phyloP scores from a whole-genome alignment of 2,329 filamentous ascomycete species.

The Beauveria sp. region DNA sequence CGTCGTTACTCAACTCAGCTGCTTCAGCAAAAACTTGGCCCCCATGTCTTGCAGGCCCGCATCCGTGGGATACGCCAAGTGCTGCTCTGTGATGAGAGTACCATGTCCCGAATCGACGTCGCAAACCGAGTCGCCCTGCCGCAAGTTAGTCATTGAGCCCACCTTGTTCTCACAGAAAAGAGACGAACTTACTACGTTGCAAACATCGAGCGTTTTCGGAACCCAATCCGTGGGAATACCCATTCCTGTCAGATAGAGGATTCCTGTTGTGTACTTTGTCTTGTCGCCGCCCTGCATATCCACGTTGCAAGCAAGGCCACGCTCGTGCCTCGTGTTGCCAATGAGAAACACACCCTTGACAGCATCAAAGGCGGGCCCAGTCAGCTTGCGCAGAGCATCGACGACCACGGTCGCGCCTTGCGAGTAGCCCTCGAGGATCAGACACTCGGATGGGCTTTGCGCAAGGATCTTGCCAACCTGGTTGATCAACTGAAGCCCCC shows the following conservation, averaged over 20 bases:
- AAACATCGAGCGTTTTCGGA: constrained; percentile 10
- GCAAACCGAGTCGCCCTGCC: constrained; percentile 12
- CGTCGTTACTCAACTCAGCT: not conserved
- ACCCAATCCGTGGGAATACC: constrained; percentile 10
- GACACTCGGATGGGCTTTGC: not conserved
- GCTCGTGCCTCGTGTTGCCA: constrained; percentile 8
- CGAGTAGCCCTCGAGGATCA: constrained; percentile 13
- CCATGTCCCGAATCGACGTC: not conserved
- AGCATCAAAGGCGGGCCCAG: constrained; percentile 6
- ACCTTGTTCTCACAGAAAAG: not conserved
- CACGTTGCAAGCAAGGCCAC: constrained; percentile 12
- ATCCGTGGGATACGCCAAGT: constrained; percentile 5
- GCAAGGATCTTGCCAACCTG: constrained; percentile 2
- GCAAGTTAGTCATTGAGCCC: not conserved
- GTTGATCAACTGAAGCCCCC: not conserved
- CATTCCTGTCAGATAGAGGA: not conserved
- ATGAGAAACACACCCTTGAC: constrained; percentile 13
- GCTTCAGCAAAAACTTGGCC: constrained; percentile 6
- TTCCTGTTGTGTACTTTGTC: not conserved
- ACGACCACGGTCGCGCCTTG: constrained; percentile 11
- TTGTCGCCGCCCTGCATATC: constrained; percentile 10
- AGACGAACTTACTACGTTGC: constrained; percentile 8
- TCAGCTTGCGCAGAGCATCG: constrained; percentile 9
- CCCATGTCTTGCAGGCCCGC: constrained; percentile 5
- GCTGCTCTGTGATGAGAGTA: not conserved